Evolutionary conservation across 257 asterid species (phyloP).

Genomic region (Jacaranda mimosifolia): DNA sequence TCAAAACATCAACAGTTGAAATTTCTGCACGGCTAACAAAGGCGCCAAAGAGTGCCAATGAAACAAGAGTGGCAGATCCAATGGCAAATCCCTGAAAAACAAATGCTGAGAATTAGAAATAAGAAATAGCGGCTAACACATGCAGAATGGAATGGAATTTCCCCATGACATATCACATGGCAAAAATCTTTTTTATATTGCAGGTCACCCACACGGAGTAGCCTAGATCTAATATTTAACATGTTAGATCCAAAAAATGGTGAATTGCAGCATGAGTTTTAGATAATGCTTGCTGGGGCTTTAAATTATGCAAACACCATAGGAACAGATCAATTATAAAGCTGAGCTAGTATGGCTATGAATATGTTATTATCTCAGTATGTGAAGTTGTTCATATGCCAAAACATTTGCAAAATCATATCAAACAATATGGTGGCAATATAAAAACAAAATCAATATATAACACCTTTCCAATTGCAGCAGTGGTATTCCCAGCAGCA

Average conservation of each 20-base stretch:
- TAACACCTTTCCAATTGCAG: constrained; percentile 89
- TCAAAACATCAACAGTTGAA: constrained; percentile 76
- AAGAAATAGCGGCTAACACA: neutral
- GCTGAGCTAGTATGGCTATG: no score
- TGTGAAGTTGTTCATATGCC: no score
- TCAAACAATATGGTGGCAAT: neutral
- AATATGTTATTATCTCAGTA: no score
- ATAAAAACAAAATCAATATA: neutral
- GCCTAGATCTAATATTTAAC: neutral
- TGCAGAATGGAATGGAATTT: neutral
- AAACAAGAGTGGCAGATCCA: constrained; percentile 92
- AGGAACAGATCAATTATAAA: no score
- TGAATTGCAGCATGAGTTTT: neutral
- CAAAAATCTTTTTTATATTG: neutral
- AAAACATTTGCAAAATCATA: no score
- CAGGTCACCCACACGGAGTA: neutral
- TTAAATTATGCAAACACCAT: no score
- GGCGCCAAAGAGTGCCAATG: constrained; percentile 91
- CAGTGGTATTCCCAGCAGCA: constrained; percentile 97
- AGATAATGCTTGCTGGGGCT: no score
- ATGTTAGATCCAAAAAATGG: neutral
- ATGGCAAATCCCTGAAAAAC: constrained; percentile 82
- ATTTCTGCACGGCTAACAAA: constrained; percentile 88
- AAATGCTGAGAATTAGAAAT: neutral
- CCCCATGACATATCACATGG: neutral